These are phyloP conservation scores for Talaromyces verruculosus DNA, from an alignment of 2,329 filamentous ascomycete species.

Conservation along the genomic window DNA sequence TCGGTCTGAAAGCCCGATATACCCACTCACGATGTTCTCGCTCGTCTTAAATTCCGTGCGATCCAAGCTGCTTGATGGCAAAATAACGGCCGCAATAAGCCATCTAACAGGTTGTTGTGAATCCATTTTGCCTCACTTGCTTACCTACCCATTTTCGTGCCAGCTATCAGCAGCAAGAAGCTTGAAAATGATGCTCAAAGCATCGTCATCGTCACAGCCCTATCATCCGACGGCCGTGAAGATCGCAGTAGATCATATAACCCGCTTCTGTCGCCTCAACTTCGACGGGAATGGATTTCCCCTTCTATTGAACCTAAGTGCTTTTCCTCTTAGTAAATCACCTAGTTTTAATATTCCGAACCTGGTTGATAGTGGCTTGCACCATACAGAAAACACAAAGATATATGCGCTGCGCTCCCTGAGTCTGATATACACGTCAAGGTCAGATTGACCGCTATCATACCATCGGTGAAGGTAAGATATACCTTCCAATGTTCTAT, in stretches of 20 bases:
- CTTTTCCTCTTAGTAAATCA: not conserved
- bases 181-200: not conserved
- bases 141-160: not conserved
- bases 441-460: not conserved
- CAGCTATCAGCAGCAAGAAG: too few relatives aligned
- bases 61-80: slow-evolving; percentile 1
- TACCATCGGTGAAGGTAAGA: not conserved
- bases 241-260: slow-evolving; percentile 3
- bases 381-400: not conserved
- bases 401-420: not conserved
- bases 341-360: not conserved
- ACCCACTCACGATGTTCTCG: not conserved
- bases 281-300: not conserved
- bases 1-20: slow-evolving; percentile 4
- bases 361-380: not conserved
- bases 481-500: not conserved
- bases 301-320: not conserved
- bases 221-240: not conserved
- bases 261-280: not conserved
- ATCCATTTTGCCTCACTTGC: not conserved
- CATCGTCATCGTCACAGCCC: slow-evolving; percentile 1
- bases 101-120: not conserved
- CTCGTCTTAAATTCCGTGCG: slow-evolving; percentile 2
- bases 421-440: not conserved
- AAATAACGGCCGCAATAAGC: not conserved